These are phyloP conservation scores for Vanrija pseudolonga DNA, from an alignment of 1,284 basidiomycete genomes.

Conservation along the genomic window DNA sequence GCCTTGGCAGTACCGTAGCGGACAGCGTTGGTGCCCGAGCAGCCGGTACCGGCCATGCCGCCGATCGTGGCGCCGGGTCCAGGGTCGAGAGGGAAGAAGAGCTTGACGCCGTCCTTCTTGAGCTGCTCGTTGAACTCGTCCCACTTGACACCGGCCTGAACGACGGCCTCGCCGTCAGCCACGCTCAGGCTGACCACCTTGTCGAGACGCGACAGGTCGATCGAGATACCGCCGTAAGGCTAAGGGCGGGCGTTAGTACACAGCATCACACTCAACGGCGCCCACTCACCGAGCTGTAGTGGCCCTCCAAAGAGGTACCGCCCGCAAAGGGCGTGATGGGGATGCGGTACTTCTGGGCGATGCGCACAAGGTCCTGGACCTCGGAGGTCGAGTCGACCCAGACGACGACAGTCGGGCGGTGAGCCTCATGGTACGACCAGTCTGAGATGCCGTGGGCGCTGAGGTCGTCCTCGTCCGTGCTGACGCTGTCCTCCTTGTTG, in stretches of 20 bases:
- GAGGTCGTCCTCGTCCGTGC: constrained; percentile 44
- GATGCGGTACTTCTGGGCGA: constrained; percentile 38
- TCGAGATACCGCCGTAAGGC: constrained; percentile 67
- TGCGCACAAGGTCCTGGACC: constrained; percentile 41
- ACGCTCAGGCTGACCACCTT: constrained; percentile 62
- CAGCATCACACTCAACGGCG: background rate
- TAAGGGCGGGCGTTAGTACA: constrained; percentile 6
- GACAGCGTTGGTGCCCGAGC: constrained; percentile 71
- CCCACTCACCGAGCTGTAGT: constrained; percentile 41
- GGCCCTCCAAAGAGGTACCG: constrained; percentile 47
- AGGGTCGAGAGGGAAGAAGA: constrained; percentile 90
- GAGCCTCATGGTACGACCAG: constrained; percentile 48
- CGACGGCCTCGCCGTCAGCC: constrained; percentile 73
- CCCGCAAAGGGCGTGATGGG: constrained; percentile 49
- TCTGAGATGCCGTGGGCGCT: constrained; percentile 44
- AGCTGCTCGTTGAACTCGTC: constrained; percentile 77
- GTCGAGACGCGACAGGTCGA: constrained; percentile 84
- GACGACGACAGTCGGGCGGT: constrained; percentile 48
- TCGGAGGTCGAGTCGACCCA: constrained; percentile 47
- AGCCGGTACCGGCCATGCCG: constrained; percentile 82
- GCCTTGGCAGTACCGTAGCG: constrained; percentile 80
- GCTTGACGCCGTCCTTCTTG: constrained; percentile 63
- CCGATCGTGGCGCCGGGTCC: constrained; percentile 70
- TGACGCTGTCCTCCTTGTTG: constrained; percentile 37
- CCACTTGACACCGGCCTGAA: constrained; percentile 81